Evolutionary conservation across 768 basidiomycete species (phyloP), one percentile per base, ranked within the genome.

Genomic region (Pulveroboletus sp.): DNA sequence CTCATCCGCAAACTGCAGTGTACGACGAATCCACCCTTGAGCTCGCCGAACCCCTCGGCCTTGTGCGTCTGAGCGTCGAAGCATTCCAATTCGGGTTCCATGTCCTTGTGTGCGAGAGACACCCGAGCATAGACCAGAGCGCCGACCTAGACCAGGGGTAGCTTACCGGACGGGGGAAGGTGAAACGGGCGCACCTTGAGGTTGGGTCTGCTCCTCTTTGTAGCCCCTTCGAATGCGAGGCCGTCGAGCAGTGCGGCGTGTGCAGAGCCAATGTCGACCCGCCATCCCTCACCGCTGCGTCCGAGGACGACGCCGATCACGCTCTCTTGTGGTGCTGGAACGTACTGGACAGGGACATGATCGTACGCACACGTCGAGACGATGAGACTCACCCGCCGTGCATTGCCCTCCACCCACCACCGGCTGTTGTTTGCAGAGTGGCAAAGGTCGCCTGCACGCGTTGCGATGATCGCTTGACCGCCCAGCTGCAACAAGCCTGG

Each of bases 31-130:
- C 95, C 95, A 8, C 85, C 89, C 56, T 89, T 93, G 31, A 99
- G 76, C 57, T 94, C 93, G 2, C 96, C 96, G 58, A 89, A 97
- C 0, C 93, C 95, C 51, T 91, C 90, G 1, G 93, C 73, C 68
- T 96, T 98, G 55, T 82, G 85, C 22, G 90, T 92, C 58, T 93
- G 87, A 2, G 92, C 89, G 62, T 97, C 91, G 59, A 96, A 91
- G 65, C 96, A 99, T 63, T 96, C 93, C 9, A 99, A 73, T 63
- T 99, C 96, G 1, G 96, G 94, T 47, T 99, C 96, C 89, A 97
- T 94, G 66, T 98, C 94, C 61, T 93, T 89, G 62, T 94, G 92
- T 6, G 96, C 93, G 19, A 95, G 73, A 13, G 93, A 93, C 26
- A 99, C 85, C 22, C 94, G 82, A 1, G 93, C 93, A 65, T 95